phyloP scores from a whole-genome alignment of 1,284 basidiomycete genomes.

The Golubevia sp. region DNA sequence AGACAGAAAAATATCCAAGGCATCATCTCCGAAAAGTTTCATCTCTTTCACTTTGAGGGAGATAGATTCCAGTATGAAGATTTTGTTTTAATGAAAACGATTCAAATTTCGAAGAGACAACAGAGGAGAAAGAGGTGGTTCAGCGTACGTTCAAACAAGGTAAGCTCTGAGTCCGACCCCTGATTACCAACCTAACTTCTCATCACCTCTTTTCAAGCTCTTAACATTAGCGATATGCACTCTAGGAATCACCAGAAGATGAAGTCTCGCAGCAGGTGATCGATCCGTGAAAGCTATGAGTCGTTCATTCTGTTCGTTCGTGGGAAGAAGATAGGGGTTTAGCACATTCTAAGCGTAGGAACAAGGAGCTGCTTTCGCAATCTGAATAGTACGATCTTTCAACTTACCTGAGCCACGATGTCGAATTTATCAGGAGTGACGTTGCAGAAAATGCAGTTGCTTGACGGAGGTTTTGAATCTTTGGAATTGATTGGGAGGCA shows the following conservation, averaged over 20 bases:
- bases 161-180: not conserved
- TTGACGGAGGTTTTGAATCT: slow-evolving; percentile 27
- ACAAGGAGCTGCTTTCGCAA: too few species aligned
- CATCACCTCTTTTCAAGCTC: slow-evolving; percentile 65
- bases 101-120: too few species aligned
- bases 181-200: slow-evolving; percentile 65
- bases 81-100: too few species aligned
- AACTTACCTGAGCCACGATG: slow-evolving; percentile 69
- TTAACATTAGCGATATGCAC: slow-evolving; percentile 66
- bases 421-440: slow-evolving; percentile 68
- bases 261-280: slow-evolving; percentile 69
- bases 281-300: slow-evolving; percentile 72
- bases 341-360: not conserved
- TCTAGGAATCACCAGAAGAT: slow-evolving; percentile 72
- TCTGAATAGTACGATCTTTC: too few species aligned
- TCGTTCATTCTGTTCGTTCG: slow-evolving; percentile 65
- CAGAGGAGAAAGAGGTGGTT: slow-evolving; percentile 10
- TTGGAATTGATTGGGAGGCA: too few species aligned
- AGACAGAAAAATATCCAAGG: slow-evolving; percentile 64
- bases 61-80: too few species aligned
- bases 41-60: slow-evolving; percentile 67
- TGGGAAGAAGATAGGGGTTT: slow-evolving; percentile 4
- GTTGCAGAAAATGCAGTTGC: slow-evolving; percentile 70
- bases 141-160: too few species aligned
- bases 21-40: slow-evolving; percentile 68